phyloP scores from a whole-genome alignment of 169 alveolate genomes.

The Cytauxzoon felis region DNA sequence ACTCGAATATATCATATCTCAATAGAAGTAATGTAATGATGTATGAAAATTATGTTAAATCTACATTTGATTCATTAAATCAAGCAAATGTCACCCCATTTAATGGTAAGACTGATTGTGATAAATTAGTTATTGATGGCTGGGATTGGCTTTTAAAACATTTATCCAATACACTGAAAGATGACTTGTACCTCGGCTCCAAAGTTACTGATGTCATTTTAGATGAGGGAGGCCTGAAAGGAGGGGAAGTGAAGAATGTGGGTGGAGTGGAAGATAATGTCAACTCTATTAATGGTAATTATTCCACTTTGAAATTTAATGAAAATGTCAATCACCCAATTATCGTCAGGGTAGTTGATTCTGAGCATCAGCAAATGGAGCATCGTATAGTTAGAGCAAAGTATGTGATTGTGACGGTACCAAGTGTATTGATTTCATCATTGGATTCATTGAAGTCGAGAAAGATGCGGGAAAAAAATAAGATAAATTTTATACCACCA shows the following conservation, averaged over 20 bases:
- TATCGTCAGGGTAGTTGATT: not conserved
- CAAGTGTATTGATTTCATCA: slow-evolving; percentile 35
- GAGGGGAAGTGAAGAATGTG: slow-evolving; percentile 12
- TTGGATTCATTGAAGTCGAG: slow-evolving; percentile 5
- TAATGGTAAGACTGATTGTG: slow-evolving; percentile 50
- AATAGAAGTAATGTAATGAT: slow-evolving; percentile 14
- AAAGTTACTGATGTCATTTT: slow-evolving; percentile 45
- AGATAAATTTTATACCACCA: slow-evolving; percentile 61
- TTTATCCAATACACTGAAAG: slow-evolving; percentile 43
- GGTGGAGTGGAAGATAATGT: slow-evolving; percentile 5
- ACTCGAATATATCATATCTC: slow-evolving; percentile 6
- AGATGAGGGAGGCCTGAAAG: slow-evolving; percentile 16
- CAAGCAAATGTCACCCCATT: slow-evolving; percentile 37
- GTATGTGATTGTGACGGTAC: slow-evolving; percentile 18
- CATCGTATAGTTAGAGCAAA: not conserved
- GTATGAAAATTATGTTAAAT: slow-evolving; percentile 43
- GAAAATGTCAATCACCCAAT: not conserved
- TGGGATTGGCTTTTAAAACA: slow-evolving; percentile 73
- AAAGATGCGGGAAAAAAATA: slow-evolving; percentile 35
- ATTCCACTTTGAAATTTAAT: not conserved
- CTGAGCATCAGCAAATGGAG: not conserved
- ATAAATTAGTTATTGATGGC: slow-evolving; percentile 71
- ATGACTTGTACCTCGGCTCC: slow-evolving; percentile 55
- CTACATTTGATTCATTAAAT: slow-evolving; percentile 34
- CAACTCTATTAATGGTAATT: not conserved